A percentile compares a stretch with the other conserved stretches of the same genome.
phyloP scores from a whole-genome alignment of 2,329 filamentous ascomycete species.

The Cercospora brassicicola region DNA sequence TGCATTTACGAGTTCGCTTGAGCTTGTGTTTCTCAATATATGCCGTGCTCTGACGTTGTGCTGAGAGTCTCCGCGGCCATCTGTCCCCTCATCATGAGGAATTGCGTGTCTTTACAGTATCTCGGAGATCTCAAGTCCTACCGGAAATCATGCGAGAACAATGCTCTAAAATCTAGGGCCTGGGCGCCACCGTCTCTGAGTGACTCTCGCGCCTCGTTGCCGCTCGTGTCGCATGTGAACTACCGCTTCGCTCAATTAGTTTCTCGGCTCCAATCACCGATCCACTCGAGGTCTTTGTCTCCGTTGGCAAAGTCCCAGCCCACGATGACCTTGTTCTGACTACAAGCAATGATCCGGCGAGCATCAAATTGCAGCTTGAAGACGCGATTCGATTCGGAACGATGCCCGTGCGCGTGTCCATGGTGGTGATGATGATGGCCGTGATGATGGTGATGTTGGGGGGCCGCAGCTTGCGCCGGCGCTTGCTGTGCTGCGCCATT shows the following conservation, averaged over 20 bases:
- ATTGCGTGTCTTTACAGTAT: neutral
- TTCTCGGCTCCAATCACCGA: slow-evolving; percentile 38
- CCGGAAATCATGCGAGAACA: neutral
- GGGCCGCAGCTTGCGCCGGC: slow-evolving; percentile 38
- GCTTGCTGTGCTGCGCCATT: slow-evolving; percentile 14
- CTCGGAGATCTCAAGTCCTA: neutral
- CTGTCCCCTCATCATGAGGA: neutral
- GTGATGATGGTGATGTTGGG: slow-evolving; percentile 33
- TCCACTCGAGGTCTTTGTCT: slow-evolving; percentile 61
- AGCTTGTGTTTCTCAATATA: neutral
- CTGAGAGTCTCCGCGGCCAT: neutral
- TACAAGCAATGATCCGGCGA: slow-evolving; percentile 88
- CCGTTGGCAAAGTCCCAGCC: slow-evolving; percentile 97
- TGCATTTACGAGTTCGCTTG: neutral
- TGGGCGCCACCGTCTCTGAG: neutral
- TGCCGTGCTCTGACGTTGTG: neutral
- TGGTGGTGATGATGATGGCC: slow-evolving; percentile 32
- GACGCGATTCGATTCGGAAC: slow-evolving; percentile 60
- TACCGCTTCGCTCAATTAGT: slow-evolving; percentile 25
- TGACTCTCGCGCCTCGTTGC: neutral
- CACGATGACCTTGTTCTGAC: slow-evolving; percentile 85
- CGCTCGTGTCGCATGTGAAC: neutral
- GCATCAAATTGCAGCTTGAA: slow-evolving; percentile 98
- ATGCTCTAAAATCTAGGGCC: neutral
- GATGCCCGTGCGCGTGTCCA: slow-evolving; percentile 19